These are phyloP conservation scores for Priceomyces castillae DNA, from an alignment of 805 yeast genomes.

Conservation along the genomic window DNA sequence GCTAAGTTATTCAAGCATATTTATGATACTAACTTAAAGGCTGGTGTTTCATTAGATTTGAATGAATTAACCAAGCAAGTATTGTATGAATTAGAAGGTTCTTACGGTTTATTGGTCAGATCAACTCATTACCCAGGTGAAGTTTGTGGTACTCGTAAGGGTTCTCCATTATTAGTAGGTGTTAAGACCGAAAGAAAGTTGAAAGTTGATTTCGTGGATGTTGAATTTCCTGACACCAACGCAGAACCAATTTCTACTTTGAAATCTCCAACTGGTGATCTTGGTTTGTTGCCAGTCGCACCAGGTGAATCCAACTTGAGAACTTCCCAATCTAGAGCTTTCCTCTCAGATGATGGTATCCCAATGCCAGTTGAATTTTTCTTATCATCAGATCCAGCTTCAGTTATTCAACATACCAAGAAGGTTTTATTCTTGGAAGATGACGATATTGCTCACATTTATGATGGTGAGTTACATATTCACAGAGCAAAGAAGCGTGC, in stretches of 20 bases:
- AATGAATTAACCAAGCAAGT: conserved; percentile 91
- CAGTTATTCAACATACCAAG: conserved; percentile 94
- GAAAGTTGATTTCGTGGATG: conserved; percentile 97
- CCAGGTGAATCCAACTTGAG: conserved; percentile 59
- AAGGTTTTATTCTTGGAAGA: conserved; percentile 95
- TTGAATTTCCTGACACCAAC: conserved; percentile 81
- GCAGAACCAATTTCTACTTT: conserved; percentile 16
- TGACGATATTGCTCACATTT: conserved; percentile 97
- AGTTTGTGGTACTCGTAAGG: conserved; percentile 95
- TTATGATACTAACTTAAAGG: conserved; percentile 70
- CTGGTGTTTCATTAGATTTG: conserved; percentile 80
- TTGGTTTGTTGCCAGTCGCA: conserved; percentile 51
- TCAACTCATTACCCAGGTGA: conserved; percentile 93
- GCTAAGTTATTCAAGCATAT: conserved; percentile 92
- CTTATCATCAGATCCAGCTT: conserved; percentile 94
- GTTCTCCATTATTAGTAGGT: conserved; percentile 95
- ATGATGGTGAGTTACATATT: conserved; percentile 96
- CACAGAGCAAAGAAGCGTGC: conserved; percentile 86
- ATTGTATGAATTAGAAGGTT: conserved; percentile 90
- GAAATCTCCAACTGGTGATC: conserved; percentile 17
- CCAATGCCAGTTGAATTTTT: conserved; percentile 96
- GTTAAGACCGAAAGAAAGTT: conserved; percentile 93
- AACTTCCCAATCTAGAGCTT: conserved; percentile 94
- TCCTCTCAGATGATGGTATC: conserved; percentile 86
- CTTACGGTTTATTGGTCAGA: conserved; percentile 92